Evolutionary conservation across 371 early-diverging fungal genomes (phyloP).

Genomic region (Mucor indicus): DNA sequence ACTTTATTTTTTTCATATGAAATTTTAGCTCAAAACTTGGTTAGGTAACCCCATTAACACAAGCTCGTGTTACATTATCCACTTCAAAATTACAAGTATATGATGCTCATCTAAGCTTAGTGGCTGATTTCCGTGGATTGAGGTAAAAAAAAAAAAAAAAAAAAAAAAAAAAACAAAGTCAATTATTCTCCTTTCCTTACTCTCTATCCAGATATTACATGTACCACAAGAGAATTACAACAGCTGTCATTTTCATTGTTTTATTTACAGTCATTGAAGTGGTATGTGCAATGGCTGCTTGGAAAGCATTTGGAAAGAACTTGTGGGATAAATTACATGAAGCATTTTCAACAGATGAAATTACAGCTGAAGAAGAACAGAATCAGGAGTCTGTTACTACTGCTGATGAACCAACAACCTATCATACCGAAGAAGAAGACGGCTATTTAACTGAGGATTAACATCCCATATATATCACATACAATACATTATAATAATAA

Average conservation of each 20-base stretch:
- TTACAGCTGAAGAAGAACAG: not conserved
- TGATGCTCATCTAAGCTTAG: conserved; percentile 59
- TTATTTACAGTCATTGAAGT: conserved; percentile 77
- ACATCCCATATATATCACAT: not conserved
- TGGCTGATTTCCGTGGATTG: conserved; percentile 74
- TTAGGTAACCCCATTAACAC: conserved; percentile 56
- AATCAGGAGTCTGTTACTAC: not conserved
- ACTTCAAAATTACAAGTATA: conserved; percentile 72
- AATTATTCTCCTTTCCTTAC: too few relatives aligned
- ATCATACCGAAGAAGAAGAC: conserved; percentile 11
- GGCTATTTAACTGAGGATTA: conserved; percentile 18
- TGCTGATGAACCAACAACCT: not conserved
- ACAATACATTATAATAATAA: too few relatives aligned
- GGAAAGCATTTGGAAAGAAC: conserved; percentile 60
- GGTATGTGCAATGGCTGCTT: conserved; percentile 64
- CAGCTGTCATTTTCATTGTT: conserved; percentile 65
- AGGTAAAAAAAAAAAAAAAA: conserved; percentile 25
- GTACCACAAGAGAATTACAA: conserved; percentile 83
- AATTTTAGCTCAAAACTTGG: too few relatives aligned
- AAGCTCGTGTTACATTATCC: conserved; percentile 66
- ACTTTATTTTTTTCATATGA: too few relatives aligned
- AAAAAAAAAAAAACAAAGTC: not conserved
- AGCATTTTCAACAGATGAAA: conserved; percentile 14
- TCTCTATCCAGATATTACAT: conserved; percentile 58
- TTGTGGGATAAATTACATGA: conserved; percentile 40